Evolutionary conservation across 2,329 filamentous ascomycete genomes (phyloP).

Genomic region (Xylariales sp.): DNA sequence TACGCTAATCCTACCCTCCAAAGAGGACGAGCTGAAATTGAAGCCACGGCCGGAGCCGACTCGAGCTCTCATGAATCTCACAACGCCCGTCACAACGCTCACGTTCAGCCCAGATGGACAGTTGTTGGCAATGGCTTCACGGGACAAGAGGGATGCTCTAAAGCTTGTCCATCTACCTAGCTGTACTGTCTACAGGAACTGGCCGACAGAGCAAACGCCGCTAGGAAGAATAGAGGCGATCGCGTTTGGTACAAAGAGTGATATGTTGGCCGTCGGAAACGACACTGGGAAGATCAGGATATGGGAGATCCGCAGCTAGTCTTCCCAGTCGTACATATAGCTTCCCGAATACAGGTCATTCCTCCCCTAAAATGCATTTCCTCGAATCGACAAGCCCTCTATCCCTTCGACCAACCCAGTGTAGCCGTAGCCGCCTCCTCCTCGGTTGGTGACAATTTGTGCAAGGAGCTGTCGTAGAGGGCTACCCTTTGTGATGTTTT

Average conservation of each 20-base stretch:
- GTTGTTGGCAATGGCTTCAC: slow-evolving; percentile 85
- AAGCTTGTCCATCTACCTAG: slow-evolving; percentile 88
- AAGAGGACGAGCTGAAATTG: slow-evolving; percentile 61
- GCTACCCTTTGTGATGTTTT: slow-evolving; percentile 54
- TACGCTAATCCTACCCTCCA: slow-evolving; percentile 63
- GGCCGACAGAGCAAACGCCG: slow-evolving; percentile 92
- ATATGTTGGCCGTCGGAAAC: slow-evolving; percentile 86
- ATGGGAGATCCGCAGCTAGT: slow-evolving; percentile 84
- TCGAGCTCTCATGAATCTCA: slow-evolving; percentile 83
- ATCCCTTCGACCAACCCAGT: not conserved
- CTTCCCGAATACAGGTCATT: slow-evolving; percentile 22
- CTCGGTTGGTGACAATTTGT: slow-evolving; percentile 40
- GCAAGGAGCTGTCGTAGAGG: slow-evolving; percentile 55
- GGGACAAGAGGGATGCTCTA: slow-evolving; percentile 88
- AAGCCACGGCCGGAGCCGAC: slow-evolving; percentile 77
- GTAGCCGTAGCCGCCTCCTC: not conserved
- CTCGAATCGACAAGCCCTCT: slow-evolving; percentile 2
- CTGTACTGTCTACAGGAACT: slow-evolving; percentile 95
- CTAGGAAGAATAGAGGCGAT: slow-evolving; percentile 84
- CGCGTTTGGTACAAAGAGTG: slow-evolving; percentile 73
- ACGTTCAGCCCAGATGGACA: slow-evolving; percentile 91
- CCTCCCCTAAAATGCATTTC: not conserved
- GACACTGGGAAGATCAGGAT: slow-evolving; percentile 87
- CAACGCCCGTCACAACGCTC: slow-evolving; percentile 83
- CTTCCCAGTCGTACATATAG: slow-evolving; percentile 13